Evolutionary conservation across 1,139 yeast genomes (phyloP).

Genomic region (Hansenula sp.): DNA sequence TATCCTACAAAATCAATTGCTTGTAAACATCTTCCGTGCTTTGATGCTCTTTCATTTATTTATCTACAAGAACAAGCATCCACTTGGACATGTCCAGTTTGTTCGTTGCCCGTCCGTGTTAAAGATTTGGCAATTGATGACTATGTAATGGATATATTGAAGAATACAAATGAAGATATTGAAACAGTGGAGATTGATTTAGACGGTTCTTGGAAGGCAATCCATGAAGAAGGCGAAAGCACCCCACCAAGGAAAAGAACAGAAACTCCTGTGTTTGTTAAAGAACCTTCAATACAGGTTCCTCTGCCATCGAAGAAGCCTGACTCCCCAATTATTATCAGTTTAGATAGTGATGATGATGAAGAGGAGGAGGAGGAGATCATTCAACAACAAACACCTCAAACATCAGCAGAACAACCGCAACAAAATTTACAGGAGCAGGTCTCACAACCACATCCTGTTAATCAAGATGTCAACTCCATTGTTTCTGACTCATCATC

Average conservation of each 20-base stretch:
- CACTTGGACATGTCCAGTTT: conserved; percentile 67
- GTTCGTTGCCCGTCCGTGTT: conserved; percentile 40
- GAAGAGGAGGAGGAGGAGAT: conserved; percentile 13
- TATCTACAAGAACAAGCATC: conserved; percentile 59
- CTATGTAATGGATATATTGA: conserved; percentile 49
- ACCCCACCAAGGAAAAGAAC: conserved; percentile 8
- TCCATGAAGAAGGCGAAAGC: conserved; percentile 28
- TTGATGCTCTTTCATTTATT: conserved; percentile 59
- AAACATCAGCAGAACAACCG: not conserved
- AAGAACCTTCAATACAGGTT: not conserved
- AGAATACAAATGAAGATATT: conserved; percentile 37
- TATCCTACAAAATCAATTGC: conserved; percentile 54
- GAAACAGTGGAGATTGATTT: conserved; percentile 50
- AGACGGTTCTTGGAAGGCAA: conserved; percentile 56
- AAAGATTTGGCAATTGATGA: conserved; percentile 60
- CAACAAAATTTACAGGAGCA: not conserved
- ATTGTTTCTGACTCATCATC: not conserved
- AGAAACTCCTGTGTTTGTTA: conserved; percentile 3
- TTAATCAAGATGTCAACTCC: no score
- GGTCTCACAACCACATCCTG: no score
- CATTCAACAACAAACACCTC: not conserved
- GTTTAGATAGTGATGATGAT: conserved; percentile 30
- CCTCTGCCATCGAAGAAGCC: no score
- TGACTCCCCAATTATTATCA: conserved; percentile 23
- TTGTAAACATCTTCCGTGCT: conserved; percentile 70